These are phyloP conservation scores for Vanderwaltozyma tropicalis DNA, from an alignment of 805 yeast species.

Conservation along the genomic window DNA sequence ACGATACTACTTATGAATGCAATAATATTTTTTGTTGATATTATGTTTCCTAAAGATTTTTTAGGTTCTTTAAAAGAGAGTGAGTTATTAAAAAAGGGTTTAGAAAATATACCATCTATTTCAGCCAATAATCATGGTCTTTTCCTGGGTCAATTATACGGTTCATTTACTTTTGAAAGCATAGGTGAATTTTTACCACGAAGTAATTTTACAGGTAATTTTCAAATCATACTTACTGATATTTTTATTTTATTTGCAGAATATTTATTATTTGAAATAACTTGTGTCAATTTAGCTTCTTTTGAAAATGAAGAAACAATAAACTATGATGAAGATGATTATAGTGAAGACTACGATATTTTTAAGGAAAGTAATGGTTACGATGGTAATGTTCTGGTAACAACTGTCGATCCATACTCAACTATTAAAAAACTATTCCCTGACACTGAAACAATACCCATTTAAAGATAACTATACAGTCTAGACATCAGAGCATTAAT, in stretches of 20 bases:
- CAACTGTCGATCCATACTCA: conserved; percentile 28
- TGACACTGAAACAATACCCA: no score
- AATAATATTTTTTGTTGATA: conserved; percentile 9
- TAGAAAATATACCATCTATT: conserved; percentile 25
- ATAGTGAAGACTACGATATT: conserved; percentile 7
- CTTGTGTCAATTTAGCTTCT: conserved; percentile 22
- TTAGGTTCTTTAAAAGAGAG: conserved; percentile 25
- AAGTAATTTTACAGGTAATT: conserved; percentile 27
- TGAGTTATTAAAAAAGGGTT: conserved; percentile 13
- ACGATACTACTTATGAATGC: conserved; percentile 18
- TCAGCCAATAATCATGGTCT: conserved; percentile 17
- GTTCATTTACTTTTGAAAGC: conserved; percentile 32
- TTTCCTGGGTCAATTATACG: conserved; percentile 29
- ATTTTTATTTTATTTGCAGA: conserved; percentile 21
- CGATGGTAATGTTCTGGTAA: conserved; percentile 33
- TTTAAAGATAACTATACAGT: no score
- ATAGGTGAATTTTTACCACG: conserved; percentile 37
- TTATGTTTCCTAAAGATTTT: conserved; percentile 29
- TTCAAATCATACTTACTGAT: conserved; percentile 21
- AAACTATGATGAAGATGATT: conserved; percentile 2
- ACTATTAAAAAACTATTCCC: conserved; percentile 8
- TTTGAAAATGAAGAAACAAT: conserved; percentile 10
- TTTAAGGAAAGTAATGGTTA: conserved; percentile 33
- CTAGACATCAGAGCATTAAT: no score
- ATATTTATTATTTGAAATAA: conserved; percentile 16